Evolutionary conservation across 805 yeast species (phyloP), one percentile per base, ranked within the genome.

Genomic region (Debaryomyces castellii): DNA sequence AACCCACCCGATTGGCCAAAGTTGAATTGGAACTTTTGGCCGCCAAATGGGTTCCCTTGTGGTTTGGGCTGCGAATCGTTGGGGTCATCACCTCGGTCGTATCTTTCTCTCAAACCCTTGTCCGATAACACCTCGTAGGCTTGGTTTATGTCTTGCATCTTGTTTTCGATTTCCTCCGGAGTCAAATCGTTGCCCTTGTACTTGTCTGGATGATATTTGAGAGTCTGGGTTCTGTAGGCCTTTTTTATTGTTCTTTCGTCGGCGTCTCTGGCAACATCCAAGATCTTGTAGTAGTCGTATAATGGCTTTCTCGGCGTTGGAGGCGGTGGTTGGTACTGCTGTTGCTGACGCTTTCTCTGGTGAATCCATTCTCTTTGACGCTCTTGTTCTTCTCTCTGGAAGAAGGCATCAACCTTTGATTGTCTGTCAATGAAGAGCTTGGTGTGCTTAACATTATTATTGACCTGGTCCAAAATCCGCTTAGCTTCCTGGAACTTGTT

Each of bases 151-250:
- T 85, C 91, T 40, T 95, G 89, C 91, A 92, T 94, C 57, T 87
- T 88, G 41, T 72, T 72, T 64, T 89, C 96, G 30, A 86, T 85
- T 47, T 85, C 78, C 25, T 83, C 88, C 23, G 80, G 76, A 7
- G 83, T 73, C 48, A 85, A 62, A 32, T 84, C 88, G 28, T 82
- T 83, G 1, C 74, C 73, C 56, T 82, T 82, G 60, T 87, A 84
- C 63, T 92, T 94, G 66, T 92, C 99, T 0, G 99, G 99, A 60
- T 92, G 99, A 63, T 78, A 89, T 59, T 82, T 82, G 58, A 85
- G 84, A 28, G 94, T 85, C 58, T 84, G 78, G 6, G 82, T 74
- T 47, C 97, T 74, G 66, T 90, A 86, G 0, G 96, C 95, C 62
- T 81, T 85, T 56, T 85, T 88, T 50, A 92, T 84, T 6, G 87